Conservation (phyloP, 768 basidiomycete genomes). For the Tulasnella sp. region DNA sequence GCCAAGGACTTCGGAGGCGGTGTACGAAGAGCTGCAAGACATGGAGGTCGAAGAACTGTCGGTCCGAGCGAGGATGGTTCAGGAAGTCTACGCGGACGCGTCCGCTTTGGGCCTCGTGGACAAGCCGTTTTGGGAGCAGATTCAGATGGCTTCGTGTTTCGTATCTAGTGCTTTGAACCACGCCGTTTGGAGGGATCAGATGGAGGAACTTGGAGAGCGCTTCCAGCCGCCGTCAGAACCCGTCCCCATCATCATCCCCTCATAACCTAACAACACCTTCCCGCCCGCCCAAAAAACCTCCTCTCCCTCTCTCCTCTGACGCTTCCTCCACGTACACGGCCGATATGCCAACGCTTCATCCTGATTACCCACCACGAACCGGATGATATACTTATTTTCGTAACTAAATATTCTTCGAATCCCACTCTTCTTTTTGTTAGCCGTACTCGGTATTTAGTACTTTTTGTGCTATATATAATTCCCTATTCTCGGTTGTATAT, state of each 20-base stretch:
- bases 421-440: neutral
- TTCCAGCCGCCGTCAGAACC: slow-evolving; percentile 6
- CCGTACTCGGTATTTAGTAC: slow-evolving; percentile 1
- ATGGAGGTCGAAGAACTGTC: neutral
- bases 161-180: neutral
- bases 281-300: neutral
- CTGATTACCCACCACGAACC: slow-evolving; percentile 17
- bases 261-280: neutral
- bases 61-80: neutral
- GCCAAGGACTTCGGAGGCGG: neutral
- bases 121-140: slow-evolving; percentile 15
- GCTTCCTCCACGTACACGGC: neutral
- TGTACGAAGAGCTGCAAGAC: slow-evolving; percentile 12
- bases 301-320: neutral
- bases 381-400: slow-evolving; percentile 22
- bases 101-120: neutral
- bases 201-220: slow-evolving; percentile 11
- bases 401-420: slow-evolving; percentile 16
- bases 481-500: neutral
- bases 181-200: slow-evolving; percentile 3
- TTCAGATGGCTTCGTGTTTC: slow-evolving; percentile 12
- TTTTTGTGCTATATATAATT: slow-evolving; percentile 16
- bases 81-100: slow-evolving; percentile 11
- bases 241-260: neutral
- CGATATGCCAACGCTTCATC: slow-evolving; percentile 6